phyloP scores from a whole-genome alignment of 805 yeast genomes.

The Yarrowia sp. region DNA sequence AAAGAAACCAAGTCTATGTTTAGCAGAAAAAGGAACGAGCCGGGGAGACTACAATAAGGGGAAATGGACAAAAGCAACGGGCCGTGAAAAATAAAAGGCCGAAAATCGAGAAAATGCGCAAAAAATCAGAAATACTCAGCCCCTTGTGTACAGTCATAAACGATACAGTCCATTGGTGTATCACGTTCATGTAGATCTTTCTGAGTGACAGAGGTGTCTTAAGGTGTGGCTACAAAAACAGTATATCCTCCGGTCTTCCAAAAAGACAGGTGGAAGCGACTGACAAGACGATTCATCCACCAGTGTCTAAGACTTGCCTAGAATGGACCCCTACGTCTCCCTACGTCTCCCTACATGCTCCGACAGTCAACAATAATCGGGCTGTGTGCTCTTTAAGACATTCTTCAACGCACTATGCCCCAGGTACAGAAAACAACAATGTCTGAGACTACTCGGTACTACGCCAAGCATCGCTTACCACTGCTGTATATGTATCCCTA shows the following conservation, averaged over 20 bases:
- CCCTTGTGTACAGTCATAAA: not conserved
- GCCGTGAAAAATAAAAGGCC: not conserved
- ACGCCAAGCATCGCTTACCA: not conserved
- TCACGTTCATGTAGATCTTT: too few relatives aligned
- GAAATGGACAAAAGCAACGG: not conserved
- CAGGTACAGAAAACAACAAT: not conserved
- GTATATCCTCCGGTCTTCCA: not conserved
- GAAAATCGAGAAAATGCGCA: too few relatives aligned
- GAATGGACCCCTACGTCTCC: constrained; percentile 1
- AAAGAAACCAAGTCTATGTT: not conserved
- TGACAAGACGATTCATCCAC: not conserved
- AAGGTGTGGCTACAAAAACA: too few relatives aligned
- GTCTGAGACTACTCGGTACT: not conserved
- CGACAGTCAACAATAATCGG: too few relatives aligned
- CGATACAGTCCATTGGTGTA: not conserved
- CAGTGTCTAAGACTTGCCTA: not conserved
- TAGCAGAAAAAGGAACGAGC: not conserved
- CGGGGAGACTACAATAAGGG: too few relatives aligned
- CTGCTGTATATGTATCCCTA: not conserved
- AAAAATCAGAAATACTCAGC: not conserved
- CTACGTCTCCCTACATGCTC: too few relatives aligned
- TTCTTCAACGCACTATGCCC: too few relatives aligned
- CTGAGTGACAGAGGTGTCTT: too few relatives aligned
- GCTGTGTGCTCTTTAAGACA: too few relatives aligned
- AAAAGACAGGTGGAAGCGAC: not conserved